Base-by-base conservation (phyloP, 192 early-diverging fungal genomes). In the Entrophospora sp. region DNA sequence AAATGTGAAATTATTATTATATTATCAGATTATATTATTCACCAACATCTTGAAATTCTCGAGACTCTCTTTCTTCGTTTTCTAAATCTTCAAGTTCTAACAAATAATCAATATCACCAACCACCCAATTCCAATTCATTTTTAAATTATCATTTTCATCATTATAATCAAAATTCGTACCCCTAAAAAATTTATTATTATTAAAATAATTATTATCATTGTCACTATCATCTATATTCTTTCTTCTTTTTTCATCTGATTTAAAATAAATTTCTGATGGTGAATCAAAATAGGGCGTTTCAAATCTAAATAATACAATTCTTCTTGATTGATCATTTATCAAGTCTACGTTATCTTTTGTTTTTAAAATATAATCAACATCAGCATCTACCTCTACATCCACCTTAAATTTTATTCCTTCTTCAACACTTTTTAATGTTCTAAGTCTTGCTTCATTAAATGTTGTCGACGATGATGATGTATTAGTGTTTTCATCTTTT, bases 351-450 rank as follows among this genome's bases (percentile, higher is more conserved):
- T 37, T 28, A 20, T 49, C 14, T 48, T 14, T 20, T 0, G 61
- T 35, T 64, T 64, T 64, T 16, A 64, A 25, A 7, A 14, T 49
- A 28, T 69, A 78, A 24, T 30, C 14, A 4, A 78, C 32, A 20
- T 78, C 77, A 4, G 74, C 77, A 73, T 78, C 77, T 42, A 78
- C 59, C n/a, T 58, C 55, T n/a, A 75, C 74, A 52, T 78, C 77
- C 12, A 78, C 77, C 14, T 62, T 66, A 13, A 75, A 63, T 27
- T 71, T 57, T 30, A 59, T 67, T 5, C 71, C 73, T 9, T 72
- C 71, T 37, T 65, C 36, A 18, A 73, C 37, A 5, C 66, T 66
- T 60, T 73, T 69, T 12, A 48, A 35, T 2, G 71, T 48, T 20
- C 63, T 58, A 36, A 44, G 32, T 34, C 69, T 45, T 35, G 56